Base-by-base conservation (phyloP, 257 asterid species). In the Echites panduratus region DNA sequence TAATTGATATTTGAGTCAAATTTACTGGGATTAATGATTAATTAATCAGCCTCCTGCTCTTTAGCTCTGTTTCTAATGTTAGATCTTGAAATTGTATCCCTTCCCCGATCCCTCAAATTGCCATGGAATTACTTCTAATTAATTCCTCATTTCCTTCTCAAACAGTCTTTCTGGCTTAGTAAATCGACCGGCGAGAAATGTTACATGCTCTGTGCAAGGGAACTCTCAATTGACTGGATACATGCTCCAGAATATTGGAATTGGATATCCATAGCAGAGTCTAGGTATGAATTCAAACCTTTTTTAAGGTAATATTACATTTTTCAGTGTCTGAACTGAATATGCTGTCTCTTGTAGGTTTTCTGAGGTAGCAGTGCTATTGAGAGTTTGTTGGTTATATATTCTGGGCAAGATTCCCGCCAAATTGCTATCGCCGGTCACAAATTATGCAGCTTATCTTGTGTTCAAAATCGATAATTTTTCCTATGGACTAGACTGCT, bases 371-470 rank as follows among this genome's bases (percentile, higher is more conserved):
- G 38, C 2, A 1, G 38, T 75, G 77, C 87, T 92, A 57, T 78
- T 62, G 63, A 64, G 78, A 7, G 84, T 84, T 40, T 84, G 89
- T 38, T 88, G 89, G 96, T 87, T 92, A 24, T 87, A 88, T 27
- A 79, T 92, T 50, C 84, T 76, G 70, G 95, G 89, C 35, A 82
- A 77, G 14, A 56, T 56, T 9, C 29, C 2, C 6, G 9, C 62
- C 9, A 26, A 22, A 9, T n/a, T 22, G 13, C 62, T 56, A 12
- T 56, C 62, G 7, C 32, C 22, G 3, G 22, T n/a, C 5, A n/a
- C 62, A 13, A 56, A n/a, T 1, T n/a, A 22, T 56, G 62, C 16
- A 1, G 62, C 14, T 56, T 56, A 56, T 22, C 62, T 56, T 22
- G 62, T 56, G 32, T n/a, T 56, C 7, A 22, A 10, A 22, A 56